Base-by-base conservation (phyloP, 176 grass and related monocot genomes). In the Pontederia paniculata region DNA sequence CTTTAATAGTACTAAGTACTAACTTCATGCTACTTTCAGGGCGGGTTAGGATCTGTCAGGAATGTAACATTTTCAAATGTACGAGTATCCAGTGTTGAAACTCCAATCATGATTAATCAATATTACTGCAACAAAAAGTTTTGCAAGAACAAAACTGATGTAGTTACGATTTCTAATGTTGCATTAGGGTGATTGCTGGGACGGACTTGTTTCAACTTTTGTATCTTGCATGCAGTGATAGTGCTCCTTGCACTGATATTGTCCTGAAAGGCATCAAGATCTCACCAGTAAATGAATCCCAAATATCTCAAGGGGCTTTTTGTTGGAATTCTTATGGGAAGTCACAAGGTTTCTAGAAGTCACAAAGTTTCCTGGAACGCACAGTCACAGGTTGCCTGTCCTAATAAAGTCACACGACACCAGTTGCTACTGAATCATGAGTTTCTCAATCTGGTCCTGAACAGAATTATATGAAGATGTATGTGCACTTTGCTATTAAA, bases 31-130 rank as follows among this genome's bases (percentile, higher is more conserved):
- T 23, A n/a, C 12, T 70, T 42, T 10, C 77, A 89, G 88, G 88
- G 88, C 6, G 87, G 82, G 58, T 44, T 79, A 52, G 87, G 87
- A 28, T 73, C 75, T 18, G 88, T 86, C 13, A 78, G 74, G 69
- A 91, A 91, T 73, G 57, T 86, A 54, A 80, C 78, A 49, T 91
- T 91, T 66, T 76, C 77, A 45, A 72, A 86, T 65, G 47, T 91
- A 43, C 69, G 52, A 70, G 78, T 91, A 63, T 63, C 60, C 44
- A 74, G 77, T 23, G 88, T 91, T 10, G 72, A 72, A 13, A 86
- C 68, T 14, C 78, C 88, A 2, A 82, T 91, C 49, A 62, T 54
- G 68, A 91, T 91, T 41, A 75, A 86, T 69, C 88, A 91, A 67
- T 91, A 81, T 76, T 91, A 91, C 72, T 91, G 88, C 68, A 72